Evolutionary conservation across 805 yeast genomes (phyloP), one percentile per base, ranked within the genome.

Genomic region (Myxozyma neotropica): DNA sequence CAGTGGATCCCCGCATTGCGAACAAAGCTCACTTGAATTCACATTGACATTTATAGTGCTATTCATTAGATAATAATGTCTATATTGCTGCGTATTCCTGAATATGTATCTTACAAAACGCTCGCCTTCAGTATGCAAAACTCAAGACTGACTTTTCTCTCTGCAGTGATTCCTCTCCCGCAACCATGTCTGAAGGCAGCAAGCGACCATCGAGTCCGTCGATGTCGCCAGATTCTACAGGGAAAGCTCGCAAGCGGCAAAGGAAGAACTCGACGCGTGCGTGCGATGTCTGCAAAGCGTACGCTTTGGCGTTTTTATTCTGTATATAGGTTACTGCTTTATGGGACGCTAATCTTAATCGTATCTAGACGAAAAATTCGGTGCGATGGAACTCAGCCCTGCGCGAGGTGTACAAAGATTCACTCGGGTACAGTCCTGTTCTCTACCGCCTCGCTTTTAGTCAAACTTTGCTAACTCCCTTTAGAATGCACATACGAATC

Each of bases 251-350:
- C 13, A 59, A 59, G 46, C 54, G 73, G 33, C 15, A 23, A 8
- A 27, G 63, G 36, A 56, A 57, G 29, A 61, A 61, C 49, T 45
- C 52, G 49, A 61, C 64, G 23, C 56, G 64, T 15, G 64, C 64
- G 1, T 61, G 64, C 55, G 64, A 61, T 49, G 35, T 26, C 15
- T 61, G 57, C n/a, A 44, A 45, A 58, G 48, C 44, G 58, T 47
- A 39, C 27, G 47, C 23, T 15, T 39, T 31, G 15, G 6, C 15
- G 8, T 21, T 55, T 10, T 31, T 33, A 29, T 43, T 17, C 10
- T 24, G n/a, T 35, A 35, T 35, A 35, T n/a, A 3, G 38, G n/a
- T n/a, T n/a, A n/a, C n/a, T n/a, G n/a, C n/a, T n/a, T n/a, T n/a
- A n/a, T n/a, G n/a, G n/a, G n/a, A 10, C 29, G 15, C 3, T n/a